Percentiles rank a stretch among this genome's conserved stretches.
Conservation (phyloP, 352 stramenopile species). For the Pythium sp. region DNA sequence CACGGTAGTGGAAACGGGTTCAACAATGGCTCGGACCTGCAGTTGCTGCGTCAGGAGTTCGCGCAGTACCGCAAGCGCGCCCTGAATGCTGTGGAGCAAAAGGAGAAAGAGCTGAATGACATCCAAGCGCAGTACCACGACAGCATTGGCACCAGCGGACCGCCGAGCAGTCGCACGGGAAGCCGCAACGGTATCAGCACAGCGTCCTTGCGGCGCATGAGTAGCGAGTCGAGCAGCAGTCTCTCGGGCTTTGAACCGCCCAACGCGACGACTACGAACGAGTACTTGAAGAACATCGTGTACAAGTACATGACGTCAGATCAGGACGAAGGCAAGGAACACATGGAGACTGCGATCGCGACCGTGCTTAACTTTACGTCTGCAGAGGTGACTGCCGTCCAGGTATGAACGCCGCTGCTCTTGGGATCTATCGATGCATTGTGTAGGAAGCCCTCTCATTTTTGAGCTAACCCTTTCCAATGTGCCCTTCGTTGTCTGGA, state of each 20-base stretch:
- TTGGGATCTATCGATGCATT: not conserved
- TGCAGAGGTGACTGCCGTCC: constrained; percentile 54
- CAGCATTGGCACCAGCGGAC: constrained; percentile 25
- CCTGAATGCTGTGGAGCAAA: constrained; percentile 78
- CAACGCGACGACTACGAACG: constrained; percentile 77
- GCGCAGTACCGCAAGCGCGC: constrained; percentile 75
- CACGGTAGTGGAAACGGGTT: constrained; percentile 23
- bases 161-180: constrained; percentile 35
- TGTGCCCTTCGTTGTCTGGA: not conserved
- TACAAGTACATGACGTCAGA: constrained; percentile 91
- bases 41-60: constrained; percentile 74
- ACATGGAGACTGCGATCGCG: constrained; percentile 89
- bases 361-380: constrained; percentile 86
- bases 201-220: constrained; percentile 59
- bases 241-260: constrained; percentile 80
- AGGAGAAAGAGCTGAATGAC: constrained; percentile 74
- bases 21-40: constrained; percentile 45
- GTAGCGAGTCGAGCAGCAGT: constrained; percentile 75
- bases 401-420: constrained; percentile 22
- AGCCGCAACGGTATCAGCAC: constrained; percentile 39
- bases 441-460: not conserved
- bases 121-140: constrained; percentile 66
- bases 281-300: constrained; percentile 91
- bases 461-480: not conserved
- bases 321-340: constrained; percentile 78